phyloP scores from a whole-genome alignment of 371 early-diverging fungal genomes.

The Mucor circinelloides region DNA sequence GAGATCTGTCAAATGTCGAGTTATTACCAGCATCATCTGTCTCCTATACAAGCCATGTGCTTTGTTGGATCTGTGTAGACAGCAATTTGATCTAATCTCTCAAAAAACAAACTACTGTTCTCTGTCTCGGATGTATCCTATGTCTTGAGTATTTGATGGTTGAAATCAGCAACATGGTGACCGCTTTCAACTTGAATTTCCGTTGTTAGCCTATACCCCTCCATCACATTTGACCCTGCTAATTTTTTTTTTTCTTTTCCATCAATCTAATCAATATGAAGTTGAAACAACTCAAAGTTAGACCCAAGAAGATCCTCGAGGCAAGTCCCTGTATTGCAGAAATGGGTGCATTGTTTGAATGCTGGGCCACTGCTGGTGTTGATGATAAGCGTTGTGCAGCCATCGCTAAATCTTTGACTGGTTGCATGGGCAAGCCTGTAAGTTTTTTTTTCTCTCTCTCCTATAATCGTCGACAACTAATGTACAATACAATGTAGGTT shows the following conservation, averaged over 20 bases:
- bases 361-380: slow-evolving; percentile 65
- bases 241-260: slow-evolving; percentile 13
- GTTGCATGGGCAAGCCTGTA: slow-evolving; percentile 68
- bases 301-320: slow-evolving; percentile 66
- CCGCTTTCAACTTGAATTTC: neutral
- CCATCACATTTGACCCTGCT: slow-evolving; percentile 6
- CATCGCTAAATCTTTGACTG: slow-evolving; percentile 58
- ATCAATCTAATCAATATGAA: slow-evolving; percentile 47
- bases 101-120: too few relatives aligned
- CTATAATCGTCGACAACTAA: neutral
- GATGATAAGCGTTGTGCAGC: slow-evolving; percentile 62
- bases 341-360: slow-evolving; percentile 70
- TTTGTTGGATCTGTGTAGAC: too few relatives aligned
- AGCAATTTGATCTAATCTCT: too few relatives aligned
- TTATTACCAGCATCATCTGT: too few relatives aligned
- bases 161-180: neutral
- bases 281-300: slow-evolving; percentile 67
- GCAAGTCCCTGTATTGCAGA: slow-evolving; percentile 66
- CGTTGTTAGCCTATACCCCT: neutral
- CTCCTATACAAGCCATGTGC: too few relatives aligned
- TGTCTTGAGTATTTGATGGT: neutral
- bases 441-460: slow-evolving; percentile 13
- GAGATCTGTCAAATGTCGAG: too few relatives aligned
- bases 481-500: slow-evolving; percentile 35
- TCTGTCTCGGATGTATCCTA: neutral